Evolutionary conservation across 164 flowering plant species (phyloP).

Genomic region (Akebia trifoliata): DNA sequence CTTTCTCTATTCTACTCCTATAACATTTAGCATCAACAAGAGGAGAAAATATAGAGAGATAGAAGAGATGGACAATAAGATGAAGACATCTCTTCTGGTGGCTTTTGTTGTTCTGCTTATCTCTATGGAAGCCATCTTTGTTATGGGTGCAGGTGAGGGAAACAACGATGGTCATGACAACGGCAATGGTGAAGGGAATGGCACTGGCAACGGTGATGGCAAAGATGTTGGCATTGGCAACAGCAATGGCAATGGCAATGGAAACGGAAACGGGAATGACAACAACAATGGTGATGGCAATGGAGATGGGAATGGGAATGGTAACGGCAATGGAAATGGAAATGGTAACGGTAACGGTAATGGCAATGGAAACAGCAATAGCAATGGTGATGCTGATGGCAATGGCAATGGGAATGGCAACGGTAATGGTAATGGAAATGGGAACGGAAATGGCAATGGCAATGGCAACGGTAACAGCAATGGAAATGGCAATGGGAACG

Average conservation of each 20-base stretch:
- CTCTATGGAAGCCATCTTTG: too few species aligned
- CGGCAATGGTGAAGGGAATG: not conserved
- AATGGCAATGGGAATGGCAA: slow-evolving; percentile 1
- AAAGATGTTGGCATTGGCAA: not conserved
- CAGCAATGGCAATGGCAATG: not conserved
- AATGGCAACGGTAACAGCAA: not conserved
- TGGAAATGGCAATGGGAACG: not conserved
- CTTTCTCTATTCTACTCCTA: too few species aligned
- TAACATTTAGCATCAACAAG: too few species aligned
- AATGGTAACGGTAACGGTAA: slow-evolving; percentile 1
- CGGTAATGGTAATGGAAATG: slow-evolving; percentile 14
- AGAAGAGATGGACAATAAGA: too few species aligned
- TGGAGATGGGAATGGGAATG: slow-evolving; percentile 5
- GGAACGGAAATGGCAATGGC: slow-evolving; percentile 1
- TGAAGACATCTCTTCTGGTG: too few species aligned
- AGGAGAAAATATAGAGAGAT: too few species aligned
- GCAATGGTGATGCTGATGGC: slow-evolving; percentile 1
- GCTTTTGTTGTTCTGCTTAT: too few species aligned
- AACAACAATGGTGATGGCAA: not conserved
- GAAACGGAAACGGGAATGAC: not conserved
- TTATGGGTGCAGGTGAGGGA: not conserved
- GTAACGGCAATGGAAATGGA: slow-evolving; percentile 17
- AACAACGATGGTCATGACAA: slow-evolving; percentile 9
- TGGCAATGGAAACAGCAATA: slow-evolving; percentile 1
- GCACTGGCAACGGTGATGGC: not conserved